These are phyloP conservation scores for Chiua virens DNA, from an alignment of 768 basidiomycete genomes.

Conservation along the genomic window DNA sequence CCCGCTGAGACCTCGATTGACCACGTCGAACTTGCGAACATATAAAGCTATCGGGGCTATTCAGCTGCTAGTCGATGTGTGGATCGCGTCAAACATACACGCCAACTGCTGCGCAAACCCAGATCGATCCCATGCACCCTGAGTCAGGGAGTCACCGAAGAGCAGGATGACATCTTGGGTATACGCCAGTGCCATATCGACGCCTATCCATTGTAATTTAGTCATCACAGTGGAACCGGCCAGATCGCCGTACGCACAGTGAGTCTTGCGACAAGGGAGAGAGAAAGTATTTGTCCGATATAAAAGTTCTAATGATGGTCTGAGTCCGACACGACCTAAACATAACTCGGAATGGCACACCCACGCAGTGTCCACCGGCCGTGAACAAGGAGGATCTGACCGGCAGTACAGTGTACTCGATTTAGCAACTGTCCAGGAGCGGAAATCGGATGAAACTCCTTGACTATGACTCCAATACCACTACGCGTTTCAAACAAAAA, in stretches of 20 bases:
- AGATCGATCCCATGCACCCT: constrained; percentile 56
- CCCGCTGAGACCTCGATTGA: constrained; percentile 83
- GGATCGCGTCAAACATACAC: constrained; percentile 14
- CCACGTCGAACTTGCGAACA: constrained; percentile 75
- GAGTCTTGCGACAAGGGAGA: too few relatives aligned
- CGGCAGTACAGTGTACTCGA: too few relatives aligned
- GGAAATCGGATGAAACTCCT: constrained; percentile 12
- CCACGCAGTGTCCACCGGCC: too few relatives aligned
- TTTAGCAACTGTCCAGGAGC: not conserved
- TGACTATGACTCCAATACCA: constrained; percentile 41
- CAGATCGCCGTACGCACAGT: not conserved
- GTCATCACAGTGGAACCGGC: not conserved
- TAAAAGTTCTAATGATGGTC: too few relatives aligned
- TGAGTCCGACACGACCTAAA: too few relatives aligned
- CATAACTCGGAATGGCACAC: too few relatives aligned
- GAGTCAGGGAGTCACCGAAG: constrained; percentile 82
- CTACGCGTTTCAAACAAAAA: constrained; percentile 76
- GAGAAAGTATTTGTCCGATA: not conserved
- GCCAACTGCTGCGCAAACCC: constrained; percentile 72
- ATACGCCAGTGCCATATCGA: constrained; percentile 49
- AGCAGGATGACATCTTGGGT: constrained; percentile 70
- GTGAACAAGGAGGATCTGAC: too few relatives aligned
- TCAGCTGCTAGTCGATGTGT: not conserved
- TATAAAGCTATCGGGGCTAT: constrained; percentile 57
- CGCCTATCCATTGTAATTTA: not conserved